Base-by-base conservation (phyloP, 1,139 yeast species). In the Candida frijolesensis region DNA sequence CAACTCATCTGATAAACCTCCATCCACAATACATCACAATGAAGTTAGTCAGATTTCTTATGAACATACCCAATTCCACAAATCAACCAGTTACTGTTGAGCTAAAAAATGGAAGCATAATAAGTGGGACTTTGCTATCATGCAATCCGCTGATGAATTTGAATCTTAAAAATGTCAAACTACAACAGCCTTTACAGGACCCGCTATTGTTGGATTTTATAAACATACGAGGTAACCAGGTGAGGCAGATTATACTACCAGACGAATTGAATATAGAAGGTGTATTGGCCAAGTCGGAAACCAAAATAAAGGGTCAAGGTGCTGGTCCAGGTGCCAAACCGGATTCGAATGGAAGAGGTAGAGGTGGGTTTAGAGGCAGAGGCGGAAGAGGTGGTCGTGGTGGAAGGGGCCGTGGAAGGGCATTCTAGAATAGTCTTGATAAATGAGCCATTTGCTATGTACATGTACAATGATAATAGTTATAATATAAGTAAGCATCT, bases 101-200 rank as follows among this genome's bases (percentile, higher is more conserved):
- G 65, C 76, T 94, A 62, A 94, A 94, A 67, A 91, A 94, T 67
- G 98, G 98, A 32, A 69, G 67, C 52, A 67, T 76, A 12, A 68
- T 75, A 29, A 69, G 69, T 53, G 82, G 81, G 1, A 76, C 73
- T 54, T 61, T 94, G 40, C 81, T 89, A 42, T 83, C 92, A 6
- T 96, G 96, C 42, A 80, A 96, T 4, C 97, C 97, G 33, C 83
- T 89, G 58, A 94, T 94, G 99, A 94, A 94, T 70, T 84, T 95
- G 42, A 84, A 92, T 5, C 70, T 94, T 58, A 86, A 89, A 59
- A 89, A 87, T 57, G 95, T 90, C 51, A 89, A 87, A 63, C 83
- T 87, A 82, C 83, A 87, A 29, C 80, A 83, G 53, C 84, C 79
- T 54, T 82, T 85, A 62, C 83, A 89, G 54, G 92, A 87, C 50